Conservation (phyloP, 495 filamentous ascomycete genomes). For the Lasiosphaeria miniovina region DNA sequence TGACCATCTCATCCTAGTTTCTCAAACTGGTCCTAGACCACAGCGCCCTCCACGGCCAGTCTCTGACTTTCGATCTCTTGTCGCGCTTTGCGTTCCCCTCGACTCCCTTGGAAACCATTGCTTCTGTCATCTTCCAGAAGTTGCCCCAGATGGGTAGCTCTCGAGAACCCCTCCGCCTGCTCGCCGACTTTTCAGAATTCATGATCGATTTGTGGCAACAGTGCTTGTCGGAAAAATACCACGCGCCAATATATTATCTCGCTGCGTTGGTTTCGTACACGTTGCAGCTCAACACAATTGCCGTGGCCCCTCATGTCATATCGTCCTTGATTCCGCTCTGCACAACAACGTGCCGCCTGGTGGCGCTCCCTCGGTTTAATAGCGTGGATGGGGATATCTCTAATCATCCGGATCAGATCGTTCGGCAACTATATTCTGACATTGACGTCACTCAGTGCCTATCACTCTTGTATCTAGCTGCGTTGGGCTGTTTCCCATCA, state of each 20-base stretch:
- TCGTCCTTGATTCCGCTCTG: slow-evolving; percentile 41
- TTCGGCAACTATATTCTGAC: slow-evolving; percentile 24
- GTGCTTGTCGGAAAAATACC: slow-evolving; percentile 40
- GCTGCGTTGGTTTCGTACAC: slow-evolving; percentile 37
- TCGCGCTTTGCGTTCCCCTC: slow-evolving; percentile 41
- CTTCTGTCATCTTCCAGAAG: slow-evolving; percentile 43
- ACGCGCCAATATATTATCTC: slow-evolving; percentile 43
- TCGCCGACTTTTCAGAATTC: slow-evolving; percentile 43
- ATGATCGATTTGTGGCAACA: slow-evolving; percentile 44
- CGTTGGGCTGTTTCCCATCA: slow-evolving; percentile 35
- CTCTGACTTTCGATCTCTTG: slow-evolving; percentile 42
- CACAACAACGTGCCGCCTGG: slow-evolving; percentile 30
- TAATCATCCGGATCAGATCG: slow-evolving; percentile 20
- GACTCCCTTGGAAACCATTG: slow-evolving; percentile 36
- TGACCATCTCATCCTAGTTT: slow-evolving; percentile 31
- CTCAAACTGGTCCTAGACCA: slow-evolving; percentile 44
- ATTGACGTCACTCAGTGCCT: slow-evolving; percentile 42
- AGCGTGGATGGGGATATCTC: slow-evolving; percentile 26
- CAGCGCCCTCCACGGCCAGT: slow-evolving; percentile 30
- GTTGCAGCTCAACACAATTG: slow-evolving; percentile 38
- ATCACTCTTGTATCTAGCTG: slow-evolving; percentile 38
- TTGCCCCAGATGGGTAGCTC: slow-evolving; percentile 37
- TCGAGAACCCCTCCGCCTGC: slow-evolving; percentile 34
- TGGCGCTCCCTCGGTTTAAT: slow-evolving; percentile 30
- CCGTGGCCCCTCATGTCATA: slow-evolving; percentile 42